A percentile compares a stretch with the other conserved stretches of the same genome.
Evolutionary conservation across 345 rosid genomes (phyloP).

Genomic region (Linum lewisii): DNA sequence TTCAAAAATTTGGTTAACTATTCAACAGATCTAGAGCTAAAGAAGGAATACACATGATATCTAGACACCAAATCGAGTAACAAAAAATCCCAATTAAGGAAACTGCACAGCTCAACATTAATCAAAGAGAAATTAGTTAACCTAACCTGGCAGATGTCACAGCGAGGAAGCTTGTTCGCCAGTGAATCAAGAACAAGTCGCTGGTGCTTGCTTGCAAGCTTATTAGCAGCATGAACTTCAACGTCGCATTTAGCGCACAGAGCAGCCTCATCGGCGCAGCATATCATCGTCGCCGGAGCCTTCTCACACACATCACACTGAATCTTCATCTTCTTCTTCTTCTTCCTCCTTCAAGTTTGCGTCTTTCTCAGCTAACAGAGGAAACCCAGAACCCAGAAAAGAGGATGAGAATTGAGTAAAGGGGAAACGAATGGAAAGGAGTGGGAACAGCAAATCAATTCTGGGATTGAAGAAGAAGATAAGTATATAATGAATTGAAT

Average conservation of each 20-base stretch:
- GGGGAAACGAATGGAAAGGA: slow-evolving; percentile 21
- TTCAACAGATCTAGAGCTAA: too few species aligned
- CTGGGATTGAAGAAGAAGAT: slow-evolving; percentile 22
- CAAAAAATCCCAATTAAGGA: too few species aligned
- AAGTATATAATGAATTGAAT: background rate
- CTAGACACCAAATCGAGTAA: too few species aligned
- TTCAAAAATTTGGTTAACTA: too few species aligned
- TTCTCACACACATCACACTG: slow-evolving; percentile 98
- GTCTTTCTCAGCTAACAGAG: background rate
- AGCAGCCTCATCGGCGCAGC: slow-evolving; percentile 99
- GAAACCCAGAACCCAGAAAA: background rate
- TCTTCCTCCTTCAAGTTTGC: too few species aligned
- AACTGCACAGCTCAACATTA: too few species aligned
- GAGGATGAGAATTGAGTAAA: background rate
- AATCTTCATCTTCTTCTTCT: slow-evolving; percentile 51
- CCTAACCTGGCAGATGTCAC: slow-evolving; percentile 81
- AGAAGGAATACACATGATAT: too few species aligned
- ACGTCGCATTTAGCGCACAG: slow-evolving; percentile 70
- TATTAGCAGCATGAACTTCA: slow-evolving; percentile 90
- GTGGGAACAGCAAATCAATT: background rate
- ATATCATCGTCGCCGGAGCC: slow-evolving; percentile 90
- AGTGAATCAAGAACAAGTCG: slow-evolving; percentile 74
- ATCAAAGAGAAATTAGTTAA: background rate
- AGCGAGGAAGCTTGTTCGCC: slow-evolving; percentile 68
- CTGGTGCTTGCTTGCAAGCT: slow-evolving; percentile 94